Conservation (phyloP, 345 rosid species). For the Raphanus sativus region DNA sequence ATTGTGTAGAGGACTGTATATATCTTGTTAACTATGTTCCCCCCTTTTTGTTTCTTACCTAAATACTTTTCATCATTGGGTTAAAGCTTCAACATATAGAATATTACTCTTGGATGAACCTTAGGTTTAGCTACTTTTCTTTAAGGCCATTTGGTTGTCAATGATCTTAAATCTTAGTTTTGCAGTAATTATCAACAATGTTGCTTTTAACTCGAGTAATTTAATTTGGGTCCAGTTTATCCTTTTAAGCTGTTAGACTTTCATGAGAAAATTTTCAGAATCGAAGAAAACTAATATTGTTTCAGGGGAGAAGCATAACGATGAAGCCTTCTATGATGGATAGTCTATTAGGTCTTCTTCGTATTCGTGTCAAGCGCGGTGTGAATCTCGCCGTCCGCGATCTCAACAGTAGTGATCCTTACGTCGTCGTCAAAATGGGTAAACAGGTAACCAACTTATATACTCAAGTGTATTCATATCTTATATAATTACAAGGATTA, state of each 20-base stretch:
- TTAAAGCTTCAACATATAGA: too few relatives aligned
- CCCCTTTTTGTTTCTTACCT: too few relatives aligned
- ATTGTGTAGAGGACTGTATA: background rate
- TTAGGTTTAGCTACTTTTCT: background rate
- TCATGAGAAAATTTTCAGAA: too few relatives aligned
- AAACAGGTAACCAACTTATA: slow-evolving; percentile 49
- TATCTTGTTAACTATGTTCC: background rate
- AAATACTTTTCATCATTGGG: too few relatives aligned
- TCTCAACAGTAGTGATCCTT: slow-evolving; percentile 87
- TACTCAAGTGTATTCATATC: background rate
- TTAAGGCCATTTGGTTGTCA: background rate
- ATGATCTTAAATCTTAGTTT: background rate
- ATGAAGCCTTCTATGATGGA: slow-evolving; percentile 50
- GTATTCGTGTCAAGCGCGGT: slow-evolving; percentile 73
- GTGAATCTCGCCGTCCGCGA: slow-evolving; percentile 90
- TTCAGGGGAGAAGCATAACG: slow-evolving; percentile 7
- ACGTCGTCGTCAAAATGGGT: slow-evolving; percentile 75
- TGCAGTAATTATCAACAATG: too few relatives aligned
- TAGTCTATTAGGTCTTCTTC: slow-evolving; percentile 62
- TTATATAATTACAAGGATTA: too few relatives aligned
- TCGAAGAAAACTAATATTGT: background rate
- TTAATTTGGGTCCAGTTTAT: too few relatives aligned
- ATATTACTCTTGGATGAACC: background rate
- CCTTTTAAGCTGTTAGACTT: too few relatives aligned
- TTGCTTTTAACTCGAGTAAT: too few relatives aligned